Percentiles rank a stretch among this genome's conserved stretches.
phyloP scores from a whole-genome alignment of 2,329 filamentous ascomycete genomes.

The Cercospora zeina region DNA sequence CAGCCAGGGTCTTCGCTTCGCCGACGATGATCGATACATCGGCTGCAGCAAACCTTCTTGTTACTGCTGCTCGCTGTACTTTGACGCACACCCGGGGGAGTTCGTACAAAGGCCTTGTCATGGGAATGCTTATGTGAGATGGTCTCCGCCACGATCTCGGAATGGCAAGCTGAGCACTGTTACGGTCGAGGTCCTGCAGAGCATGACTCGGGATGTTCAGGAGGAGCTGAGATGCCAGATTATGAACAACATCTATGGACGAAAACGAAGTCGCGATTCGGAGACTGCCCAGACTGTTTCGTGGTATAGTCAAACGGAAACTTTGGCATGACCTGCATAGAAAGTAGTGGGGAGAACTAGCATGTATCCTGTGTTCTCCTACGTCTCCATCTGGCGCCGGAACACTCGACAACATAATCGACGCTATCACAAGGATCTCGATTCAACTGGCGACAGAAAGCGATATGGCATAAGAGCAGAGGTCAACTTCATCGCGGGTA shows the following conservation, averaged over 20 bases:
- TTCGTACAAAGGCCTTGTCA: background rate
- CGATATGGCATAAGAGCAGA: background rate
- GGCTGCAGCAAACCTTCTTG: constrained; percentile 19
- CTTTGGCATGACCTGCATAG: background rate
- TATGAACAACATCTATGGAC: constrained; percentile 6
- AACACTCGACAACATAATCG: background rate
- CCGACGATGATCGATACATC: constrained; percentile 12
- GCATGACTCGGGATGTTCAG: background rate
- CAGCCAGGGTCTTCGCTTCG: constrained; percentile 3
- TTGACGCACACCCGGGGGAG: constrained; percentile 4
- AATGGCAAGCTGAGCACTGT: background rate
- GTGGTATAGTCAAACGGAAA: background rate
- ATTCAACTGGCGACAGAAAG: background rate
- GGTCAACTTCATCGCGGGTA: background rate
- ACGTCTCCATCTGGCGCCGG: background rate
- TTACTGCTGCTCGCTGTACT: constrained; percentile 13
- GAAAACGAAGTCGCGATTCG: background rate
- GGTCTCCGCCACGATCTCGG: background rate
- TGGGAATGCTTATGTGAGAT: constrained; percentile 14
- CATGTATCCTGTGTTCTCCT: background rate
- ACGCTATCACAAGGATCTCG: background rate
- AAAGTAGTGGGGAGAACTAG: background rate
- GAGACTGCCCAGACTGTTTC: background rate
- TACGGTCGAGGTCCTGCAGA: background rate
- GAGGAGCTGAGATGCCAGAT: background rate